A percentile compares a stretch with the other conserved stretches of the same genome.
Conservation (phyloP, 2,329 filamentous ascomycete species). For the Mycogone perniciosa region DNA sequence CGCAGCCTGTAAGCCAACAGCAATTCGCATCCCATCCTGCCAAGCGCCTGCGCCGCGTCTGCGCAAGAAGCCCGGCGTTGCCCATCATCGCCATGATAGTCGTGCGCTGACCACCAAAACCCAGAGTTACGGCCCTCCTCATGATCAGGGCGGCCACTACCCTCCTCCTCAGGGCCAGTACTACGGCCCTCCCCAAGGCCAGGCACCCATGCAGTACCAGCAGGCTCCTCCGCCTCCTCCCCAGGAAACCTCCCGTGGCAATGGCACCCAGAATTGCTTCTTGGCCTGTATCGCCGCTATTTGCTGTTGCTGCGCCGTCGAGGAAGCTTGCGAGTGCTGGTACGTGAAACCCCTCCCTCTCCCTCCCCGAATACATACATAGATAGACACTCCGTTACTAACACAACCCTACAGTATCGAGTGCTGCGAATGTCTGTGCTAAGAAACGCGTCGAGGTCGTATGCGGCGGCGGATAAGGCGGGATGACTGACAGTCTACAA, state of each 20-base stretch:
- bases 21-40: constrained; percentile 1
- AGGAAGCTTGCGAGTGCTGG: constrained; percentile 47
- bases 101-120: constrained; percentile 13
- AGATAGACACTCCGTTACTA: background rate
- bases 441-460: constrained; percentile 10
- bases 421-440: constrained; percentile 37
- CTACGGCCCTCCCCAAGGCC: constrained; percentile 26
- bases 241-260: constrained; percentile 20
- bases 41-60: background rate
- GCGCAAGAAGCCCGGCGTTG: no score
- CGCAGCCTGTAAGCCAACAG: constrained; percentile 30
- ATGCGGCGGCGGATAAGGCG: no score
- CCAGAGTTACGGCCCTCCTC: constrained; percentile 27
- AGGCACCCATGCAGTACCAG: constrained; percentile 40
- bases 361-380: background rate
- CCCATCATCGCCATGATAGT: background rate
- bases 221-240: constrained; percentile 28
- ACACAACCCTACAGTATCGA: constrained; percentile 25
- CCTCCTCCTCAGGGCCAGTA: constrained; percentile 28
- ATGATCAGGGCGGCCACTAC: constrained; percentile 22
- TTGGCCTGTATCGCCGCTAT: constrained; percentile 42
- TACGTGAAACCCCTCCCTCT: constrained; percentile 20
- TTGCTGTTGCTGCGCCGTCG: constrained; percentile 45
- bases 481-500: no score
- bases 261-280: constrained; percentile 36